phyloP scores from a whole-genome alignment of 257 asterid species.

The Forsythia viridissima region DNA sequence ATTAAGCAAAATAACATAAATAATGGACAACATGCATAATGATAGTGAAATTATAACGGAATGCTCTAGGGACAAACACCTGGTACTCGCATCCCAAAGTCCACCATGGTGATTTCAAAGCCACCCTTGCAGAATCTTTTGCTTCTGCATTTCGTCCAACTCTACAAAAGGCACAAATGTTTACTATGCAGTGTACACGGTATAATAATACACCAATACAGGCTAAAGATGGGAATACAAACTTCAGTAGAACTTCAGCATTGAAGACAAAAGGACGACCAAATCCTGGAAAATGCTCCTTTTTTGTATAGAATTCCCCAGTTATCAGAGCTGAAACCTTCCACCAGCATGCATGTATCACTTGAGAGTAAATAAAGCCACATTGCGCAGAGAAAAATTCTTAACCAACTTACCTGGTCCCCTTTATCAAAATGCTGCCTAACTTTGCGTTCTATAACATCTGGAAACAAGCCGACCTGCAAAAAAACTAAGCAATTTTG shows the following conservation, averaged over 20 bases:
- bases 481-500: slow-evolving; percentile 15
- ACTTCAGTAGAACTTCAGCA: slow-evolving; percentile 81
- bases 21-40: background rate
- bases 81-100: slow-evolving; percentile 87
- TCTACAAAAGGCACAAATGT: slow-evolving; percentile 35
- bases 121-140: slow-evolving; percentile 92
- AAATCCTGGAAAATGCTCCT: slow-evolving; percentile 97
- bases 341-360: slow-evolving; percentile 52
- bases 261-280: slow-evolving; percentile 90
- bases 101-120: slow-evolving; percentile 98
- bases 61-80: slow-evolving; percentile 32
- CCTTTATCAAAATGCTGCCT: slow-evolving; percentile 82
- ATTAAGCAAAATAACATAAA: slow-evolving; percentile 1
- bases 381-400: slow-evolving; percentile 25
- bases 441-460: slow-evolving; percentile 72
- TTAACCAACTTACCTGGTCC: slow-evolving; percentile 63
- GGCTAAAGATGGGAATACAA: slow-evolving; percentile 31
- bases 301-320: slow-evolving; percentile 86
- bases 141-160: slow-evolving; percentile 82
- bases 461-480: slow-evolving; percentile 96
- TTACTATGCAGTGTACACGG: slow-evolving; percentile 3
- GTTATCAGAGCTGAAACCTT: slow-evolving; percentile 99
- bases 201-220: background rate
- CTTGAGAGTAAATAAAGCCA: slow-evolving; percentile 32
- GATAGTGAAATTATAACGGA: slow-evolving; percentile 4